Percentiles rank a stretch among this genome's conserved stretches.
These are phyloP conservation scores for Clavariopsis aquatica DNA, from an alignment of 495 filamentous ascomycete species.

Conservation along the genomic window DNA sequence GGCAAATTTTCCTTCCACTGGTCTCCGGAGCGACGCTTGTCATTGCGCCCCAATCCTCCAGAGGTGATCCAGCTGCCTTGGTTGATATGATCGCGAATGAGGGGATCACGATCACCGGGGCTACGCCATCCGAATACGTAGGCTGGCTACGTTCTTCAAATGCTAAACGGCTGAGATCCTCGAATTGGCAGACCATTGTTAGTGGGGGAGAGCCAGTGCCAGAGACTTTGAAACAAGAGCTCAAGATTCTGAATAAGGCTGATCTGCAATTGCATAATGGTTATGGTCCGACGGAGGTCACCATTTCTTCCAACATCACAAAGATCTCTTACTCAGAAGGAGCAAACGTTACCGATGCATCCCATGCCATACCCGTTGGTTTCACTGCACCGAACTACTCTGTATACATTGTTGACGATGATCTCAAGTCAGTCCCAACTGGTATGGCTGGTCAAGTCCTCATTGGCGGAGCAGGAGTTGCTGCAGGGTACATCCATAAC, in stretches of 20 bases:
- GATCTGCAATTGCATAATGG: not conserved
- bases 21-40: constrained; percentile 45
- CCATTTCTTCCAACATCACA: not conserved
- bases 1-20: constrained; percentile 43
- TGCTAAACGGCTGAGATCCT: not conserved
- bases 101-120: constrained; percentile 46
- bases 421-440: constrained; percentile 44
- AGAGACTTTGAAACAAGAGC: not conserved
- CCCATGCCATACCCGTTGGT: not conserved
- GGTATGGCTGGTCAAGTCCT: constrained; percentile 50
- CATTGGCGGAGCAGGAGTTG: constrained; percentile 49
- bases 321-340: not conserved
- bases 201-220: not conserved
- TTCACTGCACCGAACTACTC: constrained; percentile 31
- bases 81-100: constrained; percentile 43
- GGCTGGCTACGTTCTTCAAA: constrained; percentile 40
- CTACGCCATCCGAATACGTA: constrained; percentile 50
- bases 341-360: no score
- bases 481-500: constrained; percentile 48
- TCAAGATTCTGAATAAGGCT: not conserved
- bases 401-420: constrained; percentile 49
- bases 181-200: not conserved
- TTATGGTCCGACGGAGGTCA: not conserved
- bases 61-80: not conserved
- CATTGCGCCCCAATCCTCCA: constrained; percentile 17